Evolutionary conservation across 352 stramenopile species (phyloP), one percentile per base, ranked within the genome.

Genomic region (Phytophthora hibernalis): DNA sequence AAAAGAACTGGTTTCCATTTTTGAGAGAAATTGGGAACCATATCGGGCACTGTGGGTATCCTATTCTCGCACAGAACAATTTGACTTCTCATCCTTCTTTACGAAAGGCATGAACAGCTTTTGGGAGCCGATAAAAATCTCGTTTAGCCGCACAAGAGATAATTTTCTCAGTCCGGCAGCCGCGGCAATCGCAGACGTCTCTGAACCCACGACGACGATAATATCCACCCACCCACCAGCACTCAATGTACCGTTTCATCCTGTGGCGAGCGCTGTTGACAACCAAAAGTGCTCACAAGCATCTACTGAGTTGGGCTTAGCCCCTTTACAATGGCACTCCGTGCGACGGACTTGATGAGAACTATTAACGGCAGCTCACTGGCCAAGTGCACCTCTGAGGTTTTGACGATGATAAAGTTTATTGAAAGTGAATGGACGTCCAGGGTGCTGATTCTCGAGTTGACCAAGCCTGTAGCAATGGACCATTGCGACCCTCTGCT

Each of bases 401-500:
- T 92, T 37, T 61, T 92, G 48, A 83, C 72, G 18, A 85, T 80
- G 77, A 76, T 90, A 57, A 82, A 82, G 48, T 88, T 87, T 38
- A 77, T 90, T 24, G 83, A 90, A 58, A 74, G 84, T 28, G 83
- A 92, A 61, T 92, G 83, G 83, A 80, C 77, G 24, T 77, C 83
- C 8, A 92, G 89, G 72, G 80, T 90, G 71, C 57, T 88, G 51
- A 89, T 92, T 37, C 61, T 92, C 3, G 83, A 92, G 66, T 80
- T 92, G 70, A 92, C 81, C 18, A 89, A 88, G 57, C 83, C 81
- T 9, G 69, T 89, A 66, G 82, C 76, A 15, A 77, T 86, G 47
- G 82, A 85, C 55, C 86, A 68, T 48, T 77, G 63, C 3, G 83
- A 87, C 18, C 79, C 77, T 11, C 51, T 90, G 45, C 56, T 92